Evolutionary conservation across 176 grass and related monocot genomes (phyloP).

Genomic region (Elymus sibiricus): DNA sequence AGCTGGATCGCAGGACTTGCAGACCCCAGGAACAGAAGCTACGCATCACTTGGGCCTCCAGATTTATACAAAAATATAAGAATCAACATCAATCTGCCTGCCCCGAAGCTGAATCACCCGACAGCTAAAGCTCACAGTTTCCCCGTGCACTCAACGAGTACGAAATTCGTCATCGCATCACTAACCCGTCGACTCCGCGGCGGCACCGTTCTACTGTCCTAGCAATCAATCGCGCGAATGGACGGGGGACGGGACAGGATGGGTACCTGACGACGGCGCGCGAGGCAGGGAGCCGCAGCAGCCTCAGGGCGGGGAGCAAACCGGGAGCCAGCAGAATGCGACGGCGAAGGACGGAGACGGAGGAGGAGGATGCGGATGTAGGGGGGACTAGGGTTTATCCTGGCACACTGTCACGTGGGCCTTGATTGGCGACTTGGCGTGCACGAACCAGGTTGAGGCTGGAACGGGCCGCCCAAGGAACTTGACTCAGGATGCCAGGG

Average conservation of each 20-base stretch:
- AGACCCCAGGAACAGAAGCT: background rate
- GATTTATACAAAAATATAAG: background rate
- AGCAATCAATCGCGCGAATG: background rate
- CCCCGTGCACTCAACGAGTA: background rate
- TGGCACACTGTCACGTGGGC: conserved; percentile 8
- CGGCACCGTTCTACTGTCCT: background rate
- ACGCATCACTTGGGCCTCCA: background rate
- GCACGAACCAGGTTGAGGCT: background rate
- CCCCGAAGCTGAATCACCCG: background rate
- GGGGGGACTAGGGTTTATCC: conserved; percentile 14
- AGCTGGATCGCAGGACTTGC: conserved; percentile 51
- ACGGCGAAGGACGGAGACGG: background rate
- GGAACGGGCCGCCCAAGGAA: background rate
- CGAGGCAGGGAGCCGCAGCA: conserved; percentile 16
- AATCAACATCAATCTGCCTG: background rate
- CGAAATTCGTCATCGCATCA: background rate
- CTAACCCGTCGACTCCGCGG: background rate
- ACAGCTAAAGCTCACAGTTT: background rate
- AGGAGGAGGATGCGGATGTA: background rate
- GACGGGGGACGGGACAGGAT: background rate
- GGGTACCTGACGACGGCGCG: background rate
- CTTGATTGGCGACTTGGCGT: background rate
- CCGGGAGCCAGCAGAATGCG: conserved; percentile 10
- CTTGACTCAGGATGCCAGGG: background rate
- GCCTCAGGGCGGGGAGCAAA: background rate